Conservation (phyloP, 2,329 filamentous ascomycete species). For the Colletotrichum aenigma region DNA sequence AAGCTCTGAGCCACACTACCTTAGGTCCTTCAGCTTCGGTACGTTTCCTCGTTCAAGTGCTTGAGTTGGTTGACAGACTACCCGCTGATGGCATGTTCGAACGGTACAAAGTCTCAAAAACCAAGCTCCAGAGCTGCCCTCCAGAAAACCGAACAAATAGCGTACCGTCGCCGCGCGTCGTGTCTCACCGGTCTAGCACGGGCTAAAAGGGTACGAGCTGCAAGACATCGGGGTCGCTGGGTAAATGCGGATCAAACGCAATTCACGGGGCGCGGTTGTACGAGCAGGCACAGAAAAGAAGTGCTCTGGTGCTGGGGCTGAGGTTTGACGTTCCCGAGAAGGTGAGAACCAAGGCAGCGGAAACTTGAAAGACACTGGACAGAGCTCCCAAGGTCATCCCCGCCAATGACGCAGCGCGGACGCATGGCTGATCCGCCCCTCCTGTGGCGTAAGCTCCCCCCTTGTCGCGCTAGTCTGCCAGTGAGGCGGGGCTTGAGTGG, state of each 20-base stretch:
- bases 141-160: not conserved
- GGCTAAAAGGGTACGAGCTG: not conserved
- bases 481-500: not conserved
- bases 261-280: constrained; percentile 9
- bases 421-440: not conserved
- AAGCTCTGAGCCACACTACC: not conserved
- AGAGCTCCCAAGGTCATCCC: not conserved
- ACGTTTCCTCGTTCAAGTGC: not conserved
- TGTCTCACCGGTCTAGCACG: constrained; percentile 3
- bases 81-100: not conserved
- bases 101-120: not conserved
- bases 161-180: constrained; percentile 15
- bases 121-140: not conserved
- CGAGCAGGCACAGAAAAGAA: not conserved
- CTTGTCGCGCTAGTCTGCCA: not conserved
- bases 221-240: not conserved
- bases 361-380: not conserved
- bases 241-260: not conserved
- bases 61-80: not conserved
- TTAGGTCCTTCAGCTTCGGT: not conserved
- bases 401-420: constrained; percentile 21
- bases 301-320: not conserved
- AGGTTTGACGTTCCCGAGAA: constrained; percentile 4
- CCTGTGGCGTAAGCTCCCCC: constrained; percentile 15
- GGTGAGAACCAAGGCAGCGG: constrained; percentile 15